Evolutionary conservation across 169 alveolate species (phyloP).

Genomic region (Eimeria brunetti): DNA sequence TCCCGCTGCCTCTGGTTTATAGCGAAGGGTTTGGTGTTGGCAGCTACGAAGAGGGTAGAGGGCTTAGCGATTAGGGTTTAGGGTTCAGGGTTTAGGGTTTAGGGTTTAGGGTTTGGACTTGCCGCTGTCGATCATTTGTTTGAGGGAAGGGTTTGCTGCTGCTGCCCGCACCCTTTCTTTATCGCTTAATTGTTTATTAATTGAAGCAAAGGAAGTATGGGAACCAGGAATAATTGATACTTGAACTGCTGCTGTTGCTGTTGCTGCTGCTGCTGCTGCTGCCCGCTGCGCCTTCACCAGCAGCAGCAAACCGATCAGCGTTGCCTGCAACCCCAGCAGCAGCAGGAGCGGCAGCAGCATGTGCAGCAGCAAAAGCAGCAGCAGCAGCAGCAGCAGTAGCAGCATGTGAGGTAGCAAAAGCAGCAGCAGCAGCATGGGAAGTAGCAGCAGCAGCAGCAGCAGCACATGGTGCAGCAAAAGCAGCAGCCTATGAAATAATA

Average conservation of each 20-base stretch:
- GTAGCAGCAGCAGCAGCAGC: background rate
- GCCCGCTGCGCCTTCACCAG: conserved; percentile 94
- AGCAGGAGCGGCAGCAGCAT: background rate
- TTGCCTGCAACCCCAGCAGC: conserved; percentile 88
- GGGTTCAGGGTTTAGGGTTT: background rate
- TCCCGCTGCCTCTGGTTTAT: too few species aligned
- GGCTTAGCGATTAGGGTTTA: background rate
- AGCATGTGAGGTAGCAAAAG: background rate
- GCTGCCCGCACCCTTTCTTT: conserved; percentile 99
- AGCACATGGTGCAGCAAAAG: background rate
- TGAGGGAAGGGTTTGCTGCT: conserved; percentile 89
- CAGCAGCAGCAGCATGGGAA: background rate
- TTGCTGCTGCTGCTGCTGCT: conserved; percentile 51
- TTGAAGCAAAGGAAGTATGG: conserved; percentile 93
- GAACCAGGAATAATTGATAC: conserved; percentile 85
- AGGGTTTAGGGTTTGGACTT: conserved; percentile 24
- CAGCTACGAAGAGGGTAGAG: background rate
- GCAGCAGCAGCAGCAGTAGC: background rate
- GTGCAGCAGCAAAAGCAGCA: background rate
- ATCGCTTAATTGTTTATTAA: conserved; percentile 97
- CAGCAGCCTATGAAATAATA: background rate
- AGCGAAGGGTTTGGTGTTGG: background rate
- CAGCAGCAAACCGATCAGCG: conserved; percentile 97
- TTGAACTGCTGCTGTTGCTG: conserved; percentile 54
- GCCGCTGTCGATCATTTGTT: conserved; percentile 68